Conservation (phyloP, 2,329 filamentous ascomycete genomes). For the Alternaria sp. region DNA sequence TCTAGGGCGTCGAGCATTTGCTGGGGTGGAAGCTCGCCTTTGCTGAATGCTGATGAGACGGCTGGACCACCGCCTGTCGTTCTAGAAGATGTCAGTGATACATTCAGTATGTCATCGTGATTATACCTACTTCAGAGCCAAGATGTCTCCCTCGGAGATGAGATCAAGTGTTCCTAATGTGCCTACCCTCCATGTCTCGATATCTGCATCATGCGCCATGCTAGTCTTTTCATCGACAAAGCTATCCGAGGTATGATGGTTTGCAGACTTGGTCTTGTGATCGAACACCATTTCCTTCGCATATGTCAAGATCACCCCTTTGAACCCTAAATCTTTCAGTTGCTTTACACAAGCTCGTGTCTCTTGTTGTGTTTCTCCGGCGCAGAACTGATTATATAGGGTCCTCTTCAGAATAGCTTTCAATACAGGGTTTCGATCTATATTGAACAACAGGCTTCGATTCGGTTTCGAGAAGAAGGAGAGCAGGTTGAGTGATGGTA, state of each 20-base stretch:
- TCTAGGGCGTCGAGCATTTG: constrained; percentile 54
- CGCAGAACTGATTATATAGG: constrained; percentile 90
- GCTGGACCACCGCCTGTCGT: constrained; percentile 53
- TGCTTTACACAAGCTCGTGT: constrained; percentile 67
- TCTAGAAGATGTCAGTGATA: constrained; percentile 30
- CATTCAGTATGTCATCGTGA: background rate
- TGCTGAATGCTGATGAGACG: constrained; percentile 50
- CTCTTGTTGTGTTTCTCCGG: constrained; percentile 74
- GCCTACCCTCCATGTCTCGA: constrained; percentile 44
- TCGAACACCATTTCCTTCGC: constrained; percentile 69
- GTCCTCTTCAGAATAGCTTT: constrained; percentile 75
- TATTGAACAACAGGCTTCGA: constrained; percentile 55
- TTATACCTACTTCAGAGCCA: constrained; percentile 38
- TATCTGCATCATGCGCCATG: constrained; percentile 31
- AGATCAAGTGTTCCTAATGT: constrained; percentile 38
- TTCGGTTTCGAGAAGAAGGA: constrained; percentile 49
- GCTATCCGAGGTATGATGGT: constrained; percentile 20
- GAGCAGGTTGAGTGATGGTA: constrained; percentile 48
- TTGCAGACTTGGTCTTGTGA: constrained; percentile 34
- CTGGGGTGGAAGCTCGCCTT: constrained; percentile 43
- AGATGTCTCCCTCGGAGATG: constrained; percentile 39
- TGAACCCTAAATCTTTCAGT: constrained; percentile 75
- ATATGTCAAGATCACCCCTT: constrained; percentile 83
- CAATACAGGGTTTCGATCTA: constrained; percentile 77
- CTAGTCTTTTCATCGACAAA: constrained; percentile 1